Evolutionary conservation across 345 rosid species (phyloP).

Genomic region (Abelmoschus esculentus): DNA sequence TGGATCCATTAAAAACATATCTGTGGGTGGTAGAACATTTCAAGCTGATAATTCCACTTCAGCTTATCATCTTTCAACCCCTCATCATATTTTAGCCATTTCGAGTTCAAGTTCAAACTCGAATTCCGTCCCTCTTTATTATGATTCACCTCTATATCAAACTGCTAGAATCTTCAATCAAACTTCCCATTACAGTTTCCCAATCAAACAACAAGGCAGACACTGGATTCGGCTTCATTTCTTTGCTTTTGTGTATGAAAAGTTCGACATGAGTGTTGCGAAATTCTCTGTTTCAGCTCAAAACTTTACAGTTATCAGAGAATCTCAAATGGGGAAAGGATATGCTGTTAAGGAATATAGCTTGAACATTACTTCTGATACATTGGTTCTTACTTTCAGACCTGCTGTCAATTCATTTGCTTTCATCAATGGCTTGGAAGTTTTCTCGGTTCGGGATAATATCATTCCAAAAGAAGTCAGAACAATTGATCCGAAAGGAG

Average conservation of each 20-base stretch:
- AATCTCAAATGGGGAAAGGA: slow-evolving; percentile 24
- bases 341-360: slow-evolving; percentile 50
- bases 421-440: slow-evolving; percentile 68
- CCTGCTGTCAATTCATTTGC: slow-evolving; percentile 49
- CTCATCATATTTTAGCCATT: slow-evolving; percentile 15
- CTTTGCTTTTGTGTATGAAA: slow-evolving; percentile 34
- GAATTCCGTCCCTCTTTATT: slow-evolving; percentile 16
- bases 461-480: slow-evolving; percentile 46
- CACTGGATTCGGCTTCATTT: slow-evolving; percentile 71
- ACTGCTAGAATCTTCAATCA: slow-evolving; percentile 55
- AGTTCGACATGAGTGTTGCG: slow-evolving; percentile 41
- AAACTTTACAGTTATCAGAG: slow-evolving; percentile 49
- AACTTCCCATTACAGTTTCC: slow-evolving; percentile 37
- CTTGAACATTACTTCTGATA: slow-evolving; percentile 38
- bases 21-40: slow-evolving; percentile 40
- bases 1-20: slow-evolving; percentile 48
- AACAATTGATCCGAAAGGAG: slow-evolving; percentile 18
- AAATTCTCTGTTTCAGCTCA: slow-evolving; percentile 67
- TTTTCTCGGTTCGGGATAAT: slow-evolving; percentile 49
- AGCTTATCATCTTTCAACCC: slow-evolving; percentile 20
- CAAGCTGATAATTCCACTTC: slow-evolving; percentile 31
- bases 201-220: slow-evolving; percentile 43
- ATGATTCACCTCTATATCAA: slow-evolving; percentile 36
- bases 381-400: slow-evolving; percentile 38
- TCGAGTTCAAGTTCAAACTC: slow-evolving; percentile 21